phyloP scores from a whole-genome alignment of 345 rosid genomes.

The Arabidopsis suecica region DNA sequence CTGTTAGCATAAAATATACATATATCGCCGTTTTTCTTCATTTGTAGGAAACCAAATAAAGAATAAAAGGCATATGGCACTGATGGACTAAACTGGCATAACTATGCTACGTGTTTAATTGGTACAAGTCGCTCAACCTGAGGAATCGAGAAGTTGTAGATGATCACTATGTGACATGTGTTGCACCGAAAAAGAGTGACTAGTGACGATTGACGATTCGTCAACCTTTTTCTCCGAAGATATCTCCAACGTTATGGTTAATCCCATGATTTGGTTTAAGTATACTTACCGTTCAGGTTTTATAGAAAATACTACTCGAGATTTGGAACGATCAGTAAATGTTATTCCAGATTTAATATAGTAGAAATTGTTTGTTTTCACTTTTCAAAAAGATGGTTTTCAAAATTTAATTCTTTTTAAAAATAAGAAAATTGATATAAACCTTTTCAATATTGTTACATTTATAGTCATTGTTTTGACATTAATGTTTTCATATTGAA shows the following conservation, averaged over 20 bases:
- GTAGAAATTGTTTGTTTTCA: neutral
- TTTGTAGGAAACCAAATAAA: conserved; percentile 30
- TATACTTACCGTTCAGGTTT: neutral
- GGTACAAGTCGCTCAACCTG: conserved; percentile 25
- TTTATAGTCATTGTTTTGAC: neutral
- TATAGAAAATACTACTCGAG: neutral
- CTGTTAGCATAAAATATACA: neutral
- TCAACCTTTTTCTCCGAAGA: neutral
- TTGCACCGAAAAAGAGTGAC: conserved; percentile 15
- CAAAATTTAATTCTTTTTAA: neutral
- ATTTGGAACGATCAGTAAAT: neutral
- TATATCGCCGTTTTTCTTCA: conserved; percentile 34
- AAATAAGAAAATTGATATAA: too few relatives aligned
- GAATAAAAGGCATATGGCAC: neutral
- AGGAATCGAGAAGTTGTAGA: conserved; percentile 6
- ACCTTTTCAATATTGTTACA: neutral
- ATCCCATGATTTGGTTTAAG: neutral
- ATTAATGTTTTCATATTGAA: neutral
- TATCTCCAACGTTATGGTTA: conserved; percentile 7
- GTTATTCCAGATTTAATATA: neutral
- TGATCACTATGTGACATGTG: conserved; percentile 10
- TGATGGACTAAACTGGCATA: neutral
- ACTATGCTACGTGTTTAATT: conserved; percentile 11
- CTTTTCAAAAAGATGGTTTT: neutral
- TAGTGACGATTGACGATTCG: conserved; percentile 1